Conservation (phyloP, 805 yeast species). For the Candida gorgasii region DNA sequence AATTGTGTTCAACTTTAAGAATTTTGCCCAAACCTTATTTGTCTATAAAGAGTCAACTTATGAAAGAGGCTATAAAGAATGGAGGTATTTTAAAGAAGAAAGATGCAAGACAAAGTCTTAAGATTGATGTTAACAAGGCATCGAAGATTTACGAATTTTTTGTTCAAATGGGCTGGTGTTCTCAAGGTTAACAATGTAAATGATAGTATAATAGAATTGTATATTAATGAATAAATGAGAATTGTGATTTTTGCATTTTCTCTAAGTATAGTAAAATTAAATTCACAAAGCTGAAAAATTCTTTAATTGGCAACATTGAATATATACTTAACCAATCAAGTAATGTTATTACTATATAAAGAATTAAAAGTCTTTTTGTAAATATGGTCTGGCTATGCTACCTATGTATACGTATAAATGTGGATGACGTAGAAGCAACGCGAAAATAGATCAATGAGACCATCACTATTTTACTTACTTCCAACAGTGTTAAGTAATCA, state of each 20-base stretch:
- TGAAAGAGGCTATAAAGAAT: conserved; percentile 80
- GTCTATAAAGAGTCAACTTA: conserved; percentile 85
- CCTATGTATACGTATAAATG: background rate
- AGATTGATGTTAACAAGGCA: conserved; percentile 85
- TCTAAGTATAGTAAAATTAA: background rate
- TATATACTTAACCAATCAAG: too few species aligned
- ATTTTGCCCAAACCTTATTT: conserved; percentile 91
- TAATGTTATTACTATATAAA: too few species aligned
- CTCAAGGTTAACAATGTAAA: conserved; percentile 31
- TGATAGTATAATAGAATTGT: conserved; percentile 1
- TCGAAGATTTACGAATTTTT: conserved; percentile 90
- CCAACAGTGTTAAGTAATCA: conserved; percentile 16
- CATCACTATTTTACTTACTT: background rate
- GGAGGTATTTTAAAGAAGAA: conserved; percentile 84
- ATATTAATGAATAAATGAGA: conserved; percentile 1
- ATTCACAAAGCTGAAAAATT: background rate
- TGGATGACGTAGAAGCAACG: too few species aligned
- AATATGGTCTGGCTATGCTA: too few species aligned
- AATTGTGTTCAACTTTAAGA: conserved; percentile 77
- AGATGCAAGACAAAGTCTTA: conserved; percentile 78
- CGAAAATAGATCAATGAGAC: conserved; percentile 4
- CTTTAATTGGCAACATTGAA: too few species aligned
- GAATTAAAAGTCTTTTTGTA: too few species aligned
- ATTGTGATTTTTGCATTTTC: background rate
- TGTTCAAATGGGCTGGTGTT: conserved; percentile 86